These are phyloP conservation scores for Cladobotryum protrusum DNA, from an alignment of 2,329 filamentous ascomycete genomes.

Conservation along the genomic window DNA sequence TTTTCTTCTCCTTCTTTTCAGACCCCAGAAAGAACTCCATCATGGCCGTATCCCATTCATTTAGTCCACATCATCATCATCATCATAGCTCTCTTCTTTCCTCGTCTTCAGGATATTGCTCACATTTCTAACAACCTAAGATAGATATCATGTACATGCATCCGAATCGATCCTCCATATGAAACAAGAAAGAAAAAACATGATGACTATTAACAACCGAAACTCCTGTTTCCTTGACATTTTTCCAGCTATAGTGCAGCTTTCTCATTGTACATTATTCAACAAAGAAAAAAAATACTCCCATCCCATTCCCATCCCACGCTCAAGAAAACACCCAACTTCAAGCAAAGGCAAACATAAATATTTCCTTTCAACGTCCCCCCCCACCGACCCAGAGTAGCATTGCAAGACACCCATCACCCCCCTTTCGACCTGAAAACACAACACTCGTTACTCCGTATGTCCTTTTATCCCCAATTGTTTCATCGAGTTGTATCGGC, in stretches of 20 bases:
- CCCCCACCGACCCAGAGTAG: background rate
- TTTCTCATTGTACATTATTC: constrained; percentile 8
- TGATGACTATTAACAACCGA: background rate
- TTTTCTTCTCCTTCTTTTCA: no score
- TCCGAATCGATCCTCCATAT: no score
- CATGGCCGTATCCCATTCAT: no score
- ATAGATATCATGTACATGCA: no score
- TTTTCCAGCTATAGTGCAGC: background rate
- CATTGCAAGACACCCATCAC: background rate
- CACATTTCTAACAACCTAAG: no score
- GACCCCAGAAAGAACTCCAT: no score
- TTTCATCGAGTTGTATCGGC: constrained; percentile 13
- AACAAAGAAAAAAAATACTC: background rate
- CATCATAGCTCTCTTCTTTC: no score
- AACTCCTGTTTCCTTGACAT: constrained; percentile 1
- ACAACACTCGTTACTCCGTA: constrained; percentile 11
- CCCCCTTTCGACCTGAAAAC: background rate
- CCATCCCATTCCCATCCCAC: background rate
- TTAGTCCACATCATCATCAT: no score
- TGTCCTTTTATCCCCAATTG: constrained; percentile 13
- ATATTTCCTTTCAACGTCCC: background rate
- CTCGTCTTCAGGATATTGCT: no score
- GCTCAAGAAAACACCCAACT: background rate
- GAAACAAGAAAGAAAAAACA: no score
- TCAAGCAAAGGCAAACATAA: background rate